These are phyloP conservation scores for Nemania sp. DNA, from an alignment of 2,329 filamentous ascomycete species.

Conservation along the genomic window DNA sequence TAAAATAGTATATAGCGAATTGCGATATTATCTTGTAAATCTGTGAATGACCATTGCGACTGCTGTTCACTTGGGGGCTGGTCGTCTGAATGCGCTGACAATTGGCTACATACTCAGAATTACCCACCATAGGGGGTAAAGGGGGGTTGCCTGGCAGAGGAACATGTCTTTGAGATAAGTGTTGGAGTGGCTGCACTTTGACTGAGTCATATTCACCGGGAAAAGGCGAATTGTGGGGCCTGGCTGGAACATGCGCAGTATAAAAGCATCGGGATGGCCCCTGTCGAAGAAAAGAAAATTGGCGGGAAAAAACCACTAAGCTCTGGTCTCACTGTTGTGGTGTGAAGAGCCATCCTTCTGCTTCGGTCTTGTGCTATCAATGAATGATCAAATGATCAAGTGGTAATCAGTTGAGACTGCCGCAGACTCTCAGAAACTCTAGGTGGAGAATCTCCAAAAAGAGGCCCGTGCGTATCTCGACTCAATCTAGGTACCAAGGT, in stretches of 20 bases:
- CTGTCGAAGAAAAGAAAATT: conserved; percentile 11
- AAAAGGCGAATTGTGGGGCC: conserved; percentile 18
- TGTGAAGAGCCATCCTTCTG: conserved; percentile 16
- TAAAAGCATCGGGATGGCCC: conserved; percentile 38
- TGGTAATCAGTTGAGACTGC: not conserved
- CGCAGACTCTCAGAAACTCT: not conserved
- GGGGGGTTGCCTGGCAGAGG: conserved; percentile 5
- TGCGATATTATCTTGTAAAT: conserved; percentile 23
- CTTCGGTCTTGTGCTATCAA: conserved; percentile 23
- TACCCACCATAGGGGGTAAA: too few species aligned
- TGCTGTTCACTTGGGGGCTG: not conserved
- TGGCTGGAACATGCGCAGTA: conserved; percentile 17
- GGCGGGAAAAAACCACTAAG: conserved; percentile 18
- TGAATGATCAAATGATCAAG: conserved; percentile 25
- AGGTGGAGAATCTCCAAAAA: conserved; percentile 7
- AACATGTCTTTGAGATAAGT: not conserved
- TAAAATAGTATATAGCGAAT: conserved; percentile 2
- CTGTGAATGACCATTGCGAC: conserved; percentile 13
- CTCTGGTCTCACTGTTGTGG: conserved; percentile 24
- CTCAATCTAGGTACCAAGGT: too few species aligned
- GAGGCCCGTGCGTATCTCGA: conserved; percentile 16
- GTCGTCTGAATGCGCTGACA: not conserved
- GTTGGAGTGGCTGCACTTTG: not conserved
- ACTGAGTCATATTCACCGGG: conserved; percentile 23
- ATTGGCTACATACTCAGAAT: too few species aligned